These are phyloP conservation scores for Suillus plorans DNA, from an alignment of 768 basidiomycete genomes.

Conservation along the genomic window DNA sequence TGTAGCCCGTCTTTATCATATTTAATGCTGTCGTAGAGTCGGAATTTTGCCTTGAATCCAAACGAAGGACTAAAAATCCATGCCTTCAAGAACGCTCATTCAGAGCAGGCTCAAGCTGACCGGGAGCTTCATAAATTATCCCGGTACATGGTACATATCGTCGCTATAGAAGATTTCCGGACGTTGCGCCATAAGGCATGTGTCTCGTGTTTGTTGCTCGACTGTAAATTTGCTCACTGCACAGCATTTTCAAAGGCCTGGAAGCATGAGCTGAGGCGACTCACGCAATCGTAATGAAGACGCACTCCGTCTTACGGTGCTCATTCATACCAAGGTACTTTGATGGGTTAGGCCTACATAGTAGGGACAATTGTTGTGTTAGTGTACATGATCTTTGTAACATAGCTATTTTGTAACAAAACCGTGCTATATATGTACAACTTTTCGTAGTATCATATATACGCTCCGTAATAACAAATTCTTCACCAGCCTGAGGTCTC, in stretches of 20 bases:
- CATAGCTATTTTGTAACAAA: background rate
- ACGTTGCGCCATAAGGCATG: slow-evolving; percentile 66
- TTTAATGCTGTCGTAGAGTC: slow-evolving; percentile 42
- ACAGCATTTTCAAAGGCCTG: slow-evolving; percentile 25
- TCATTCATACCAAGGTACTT: background rate
- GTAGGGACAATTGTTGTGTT: background rate
- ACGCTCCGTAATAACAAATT: background rate
- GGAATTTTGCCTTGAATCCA: slow-evolving; percentile 89
- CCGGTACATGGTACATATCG: slow-evolving; percentile 66
- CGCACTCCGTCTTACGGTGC: background rate
- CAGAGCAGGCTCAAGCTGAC: slow-evolving; percentile 59
- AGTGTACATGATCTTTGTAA: background rate
- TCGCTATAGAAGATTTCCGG: slow-evolving; percentile 58
- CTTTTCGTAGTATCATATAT: background rate
- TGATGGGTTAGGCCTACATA: background rate
- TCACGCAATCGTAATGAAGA: slow-evolving; percentile 17
- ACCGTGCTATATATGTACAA: background rate
- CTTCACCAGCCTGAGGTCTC: background rate
- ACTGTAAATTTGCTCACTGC: background rate
- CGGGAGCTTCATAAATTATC: slow-evolving; percentile 67
- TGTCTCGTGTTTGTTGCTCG: background rate
- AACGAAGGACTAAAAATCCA: slow-evolving; percentile 80
- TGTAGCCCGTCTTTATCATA: background rate
- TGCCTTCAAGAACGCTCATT: slow-evolving; percentile 79
- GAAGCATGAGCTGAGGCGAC: slow-evolving; percentile 29